These are phyloP conservation scores for Oxalis stricta DNA, from an alignment of 441 rosid species.

Conservation along the genomic window DNA sequence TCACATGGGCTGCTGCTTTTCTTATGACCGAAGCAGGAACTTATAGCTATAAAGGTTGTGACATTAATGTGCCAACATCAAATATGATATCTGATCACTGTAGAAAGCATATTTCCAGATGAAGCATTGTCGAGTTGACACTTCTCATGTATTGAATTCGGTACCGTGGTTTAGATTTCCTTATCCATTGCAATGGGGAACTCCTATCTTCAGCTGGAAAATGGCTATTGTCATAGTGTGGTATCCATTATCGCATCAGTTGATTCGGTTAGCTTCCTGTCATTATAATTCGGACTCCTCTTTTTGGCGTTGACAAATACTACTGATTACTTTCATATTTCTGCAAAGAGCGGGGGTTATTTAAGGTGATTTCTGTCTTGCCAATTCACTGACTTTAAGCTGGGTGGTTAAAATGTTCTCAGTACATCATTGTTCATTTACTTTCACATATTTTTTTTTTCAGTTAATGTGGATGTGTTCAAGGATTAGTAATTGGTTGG, in stretches of 20 bases:
- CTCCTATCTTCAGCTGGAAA: conserved; percentile 82
- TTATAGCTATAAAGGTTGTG: conserved; percentile 75
- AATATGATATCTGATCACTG: conserved; percentile 73
- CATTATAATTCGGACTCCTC: neutral
- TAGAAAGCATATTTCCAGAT: conserved; percentile 69
- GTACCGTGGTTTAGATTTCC: conserved; percentile 97
- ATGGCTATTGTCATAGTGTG: conserved; percentile 81
- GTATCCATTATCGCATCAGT: conserved; percentile 73
- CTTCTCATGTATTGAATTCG: conserved; percentile 67
- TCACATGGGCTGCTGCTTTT: conserved; percentile 81
- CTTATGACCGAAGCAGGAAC: conserved; percentile 79
- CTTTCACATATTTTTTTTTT: too few species aligned
- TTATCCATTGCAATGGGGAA: conserved; percentile 95
- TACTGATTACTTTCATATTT: too few species aligned
- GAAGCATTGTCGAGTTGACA: conserved; percentile 80
- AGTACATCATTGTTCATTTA: too few species aligned
- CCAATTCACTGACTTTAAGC: too few species aligned
- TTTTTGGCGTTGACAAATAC: too few species aligned
- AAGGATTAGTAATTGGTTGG: too few species aligned
- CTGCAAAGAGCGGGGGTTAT: too few species aligned
- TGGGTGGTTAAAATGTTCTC: too few species aligned
- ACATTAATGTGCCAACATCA: conserved; percentile 57
- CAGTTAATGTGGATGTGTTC: too few species aligned
- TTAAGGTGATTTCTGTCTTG: too few species aligned
- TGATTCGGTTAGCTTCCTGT: conserved; percentile 60